Evolutionary conservation across 768 basidiomycete species (phyloP).

Genomic region (Kwoniella pini): DNA sequence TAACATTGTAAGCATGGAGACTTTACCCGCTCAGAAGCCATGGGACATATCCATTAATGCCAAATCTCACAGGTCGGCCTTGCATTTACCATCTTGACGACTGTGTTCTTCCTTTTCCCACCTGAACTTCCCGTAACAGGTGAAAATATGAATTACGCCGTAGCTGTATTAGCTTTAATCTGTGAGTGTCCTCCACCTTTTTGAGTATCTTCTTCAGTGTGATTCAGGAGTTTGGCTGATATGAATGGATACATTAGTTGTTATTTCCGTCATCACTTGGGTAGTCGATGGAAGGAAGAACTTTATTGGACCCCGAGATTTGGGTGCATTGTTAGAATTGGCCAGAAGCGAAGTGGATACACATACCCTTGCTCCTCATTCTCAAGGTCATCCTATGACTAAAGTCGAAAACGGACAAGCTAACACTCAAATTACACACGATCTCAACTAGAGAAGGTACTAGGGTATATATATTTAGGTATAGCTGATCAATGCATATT

Average conservation of each 20-base stretch:
- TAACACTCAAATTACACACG: not conserved
- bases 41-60: not conserved
- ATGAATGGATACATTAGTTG: too few species aligned
- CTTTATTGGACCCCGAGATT: slow-evolving; percentile 47
- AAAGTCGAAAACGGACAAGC: slow-evolving; percentile 1
- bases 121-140: slow-evolving; percentile 39
- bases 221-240: too few species aligned
- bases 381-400: not conserved
- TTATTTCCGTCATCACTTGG: slow-evolving; percentile 48
- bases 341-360: slow-evolving; percentile 26
- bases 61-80: slow-evolving; percentile 30
- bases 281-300: slow-evolving; percentile 47
- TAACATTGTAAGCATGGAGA: slow-evolving; percentile 32
- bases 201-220: too few species aligned
- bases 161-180: slow-evolving; percentile 47
- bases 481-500: too few species aligned
- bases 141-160: slow-evolving; percentile 45
- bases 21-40: too few species aligned
- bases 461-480: too few species aligned
- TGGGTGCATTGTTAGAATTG: slow-evolving; percentile 38
- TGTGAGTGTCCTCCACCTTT: slow-evolving; percentile 17
- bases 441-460: too few species aligned
- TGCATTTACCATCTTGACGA: slow-evolving; percentile 50
- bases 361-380: not conserved
- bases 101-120: slow-evolving; percentile 52